Evolutionary conservation across 2,329 filamentous ascomycete genomes (phyloP), one percentile per base, ranked within the genome.

Genomic region (Camillea tinctor): DNA sequence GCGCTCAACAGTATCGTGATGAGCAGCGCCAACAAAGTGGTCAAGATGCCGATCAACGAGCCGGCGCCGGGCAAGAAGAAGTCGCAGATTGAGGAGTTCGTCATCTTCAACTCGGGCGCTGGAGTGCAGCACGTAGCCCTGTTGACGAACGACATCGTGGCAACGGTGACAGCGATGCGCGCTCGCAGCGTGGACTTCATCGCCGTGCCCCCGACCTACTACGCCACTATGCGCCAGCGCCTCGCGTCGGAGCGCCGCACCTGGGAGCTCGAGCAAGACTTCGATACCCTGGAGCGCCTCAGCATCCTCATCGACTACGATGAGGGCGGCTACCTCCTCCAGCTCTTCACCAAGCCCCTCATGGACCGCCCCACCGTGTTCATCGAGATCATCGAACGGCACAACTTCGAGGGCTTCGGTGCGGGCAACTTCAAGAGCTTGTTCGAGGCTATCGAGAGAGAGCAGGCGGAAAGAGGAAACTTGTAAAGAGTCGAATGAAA

Each of bases 1-100:
- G 93, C 94, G 9, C 83, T 97, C 53, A 92, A 89, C 77, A 91
- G 87, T 71, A 88, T 97, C 71, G 94, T 97, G 72, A 97, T 97
- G 93, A 86, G 90, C 50, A 92, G 88, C 4, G 87, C 88, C 61
- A 92, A 93, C 79, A 90, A 94, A 60, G 75, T 90, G 4, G 92
- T 97, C 77, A 97, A 97, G 80, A 97, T 97, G 93, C 94, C 94
- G 70, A 96, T 98, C 84, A 97, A 97, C 81, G 93, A 97, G 79
- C 94, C 94, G 1, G 94, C 94, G 0, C 81, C 85, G 1, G 94
- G 93, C 60, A 95, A 95, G 80, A 94, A 92, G 78, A 91, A 92
- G 76, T 92, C 88, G 11, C 94, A 98, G 79, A 97, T 98, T 68
- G 93, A 97, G 76, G 94, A 97, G 79, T 93, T 89, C 73, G 88